Evolutionary conservation across 768 basidiomycete species (phyloP).

Genomic region (Boletellus ananas): DNA sequence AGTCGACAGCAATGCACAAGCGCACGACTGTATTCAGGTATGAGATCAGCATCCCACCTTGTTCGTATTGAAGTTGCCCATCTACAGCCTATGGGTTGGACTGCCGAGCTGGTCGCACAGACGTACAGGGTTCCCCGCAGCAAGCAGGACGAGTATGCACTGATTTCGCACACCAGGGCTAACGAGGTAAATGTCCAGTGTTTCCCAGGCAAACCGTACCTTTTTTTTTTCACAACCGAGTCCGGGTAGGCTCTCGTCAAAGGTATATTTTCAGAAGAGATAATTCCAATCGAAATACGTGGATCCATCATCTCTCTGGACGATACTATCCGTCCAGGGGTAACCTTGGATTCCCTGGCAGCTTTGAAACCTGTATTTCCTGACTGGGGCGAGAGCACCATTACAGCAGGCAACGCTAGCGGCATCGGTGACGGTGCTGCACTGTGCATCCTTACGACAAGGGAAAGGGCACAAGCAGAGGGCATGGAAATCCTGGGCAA

Average conservation of each 20-base stretch:
- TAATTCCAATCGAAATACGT: slow-evolving; percentile 77
- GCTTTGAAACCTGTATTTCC: slow-evolving; percentile 86
- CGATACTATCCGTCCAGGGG: slow-evolving; percentile 84
- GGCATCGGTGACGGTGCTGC: slow-evolving; percentile 94
- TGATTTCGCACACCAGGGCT: slow-evolving; percentile 83
- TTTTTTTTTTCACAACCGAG: neutral
- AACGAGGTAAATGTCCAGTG: slow-evolving; percentile 42
- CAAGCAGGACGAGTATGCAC: slow-evolving; percentile 87
- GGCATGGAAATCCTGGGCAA: slow-evolving; percentile 81
- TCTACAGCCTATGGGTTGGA: slow-evolving; percentile 89
- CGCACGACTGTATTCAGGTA: slow-evolving; percentile 73
- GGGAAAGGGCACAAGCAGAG: slow-evolving; percentile 69
- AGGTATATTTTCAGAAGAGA: slow-evolving; percentile 83
- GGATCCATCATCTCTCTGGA: slow-evolving; percentile 68
- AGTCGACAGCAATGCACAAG: slow-evolving; percentile 57
- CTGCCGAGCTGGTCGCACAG: slow-evolving; percentile 86
- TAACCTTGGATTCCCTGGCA: slow-evolving; percentile 71
- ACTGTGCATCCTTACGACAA: slow-evolving; percentile 75
- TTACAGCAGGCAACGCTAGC: slow-evolving; percentile 84
- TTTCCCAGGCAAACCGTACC: neutral
- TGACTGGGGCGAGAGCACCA: slow-evolving; percentile 65
- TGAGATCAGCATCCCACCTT: neutral
- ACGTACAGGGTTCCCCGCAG: slow-evolving; percentile 72
- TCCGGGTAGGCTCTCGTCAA: slow-evolving; percentile 51
- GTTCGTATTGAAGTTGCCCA: neutral